Evolutionary conservation across 108 stramenopile species (phyloP).

Genomic region (Parietichytrium sp.): DNA sequence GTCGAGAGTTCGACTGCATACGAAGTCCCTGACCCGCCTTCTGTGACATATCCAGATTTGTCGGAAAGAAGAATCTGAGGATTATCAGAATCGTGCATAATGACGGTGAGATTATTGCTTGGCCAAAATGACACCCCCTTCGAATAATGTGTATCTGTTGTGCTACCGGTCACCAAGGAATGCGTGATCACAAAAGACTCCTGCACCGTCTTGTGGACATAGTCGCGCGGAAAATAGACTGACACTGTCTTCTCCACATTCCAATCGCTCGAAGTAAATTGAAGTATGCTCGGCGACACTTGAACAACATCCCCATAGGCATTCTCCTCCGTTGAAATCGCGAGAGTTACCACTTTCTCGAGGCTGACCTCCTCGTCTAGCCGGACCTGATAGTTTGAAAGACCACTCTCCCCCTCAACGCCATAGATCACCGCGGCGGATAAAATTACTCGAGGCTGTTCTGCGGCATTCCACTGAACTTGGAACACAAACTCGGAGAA

Average conservation of each 20-base stretch:
- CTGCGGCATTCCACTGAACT: slow-evolving; percentile 9
- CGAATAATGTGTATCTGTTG: not conserved
- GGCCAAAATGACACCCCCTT: slow-evolving; percentile 14
- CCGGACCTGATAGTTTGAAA: not conserved
- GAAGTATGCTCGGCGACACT: not conserved
- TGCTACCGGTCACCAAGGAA: not conserved
- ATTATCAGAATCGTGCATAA: not conserved
- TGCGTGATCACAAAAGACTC: not conserved
- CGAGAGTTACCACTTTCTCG: not conserved
- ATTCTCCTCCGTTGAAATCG: not conserved
- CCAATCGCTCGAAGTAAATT: not conserved
- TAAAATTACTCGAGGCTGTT: not conserved
- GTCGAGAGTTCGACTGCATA: slow-evolving; percentile 47
- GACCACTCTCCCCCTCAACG: not conserved
- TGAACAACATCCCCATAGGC: not conserved
- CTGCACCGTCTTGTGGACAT: not conserved
- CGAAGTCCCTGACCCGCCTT: slow-evolving; percentile 25
- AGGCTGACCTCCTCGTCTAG: not conserved
- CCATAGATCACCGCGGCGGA: not conserved
- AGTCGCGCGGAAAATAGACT: not conserved
- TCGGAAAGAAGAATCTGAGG: slow-evolving; percentile 42
- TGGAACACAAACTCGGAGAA: not conserved
- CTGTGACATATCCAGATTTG: slow-evolving; percentile 45
- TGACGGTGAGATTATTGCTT: not conserved
- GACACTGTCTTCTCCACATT: not conserved